Evolutionary conservation across 2,329 filamentous ascomycete genomes (phyloP), one percentile per base, ranked within the genome.

Genomic region (Alternaria hordeiaustralica): DNA sequence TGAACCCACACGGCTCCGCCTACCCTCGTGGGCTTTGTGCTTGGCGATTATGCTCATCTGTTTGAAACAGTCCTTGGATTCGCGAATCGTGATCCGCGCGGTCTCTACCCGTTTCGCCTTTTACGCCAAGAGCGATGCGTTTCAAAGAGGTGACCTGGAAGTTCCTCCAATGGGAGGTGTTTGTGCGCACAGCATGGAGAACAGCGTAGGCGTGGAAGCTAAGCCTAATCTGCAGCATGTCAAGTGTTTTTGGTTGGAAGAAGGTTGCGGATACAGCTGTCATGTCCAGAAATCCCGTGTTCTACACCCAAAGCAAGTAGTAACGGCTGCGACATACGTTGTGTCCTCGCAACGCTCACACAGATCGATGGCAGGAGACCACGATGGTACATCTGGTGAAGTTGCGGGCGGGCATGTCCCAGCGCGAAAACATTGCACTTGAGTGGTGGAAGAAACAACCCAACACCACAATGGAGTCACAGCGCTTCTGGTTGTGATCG

Each of bases 21-120:
- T 33, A 53, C 43, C 60, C 59, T 59, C 47, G 44, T 57, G 53
- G 21, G 13, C 36, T 20, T 33, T 23, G 28, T 6, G 20, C 56
- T 55, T 58, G 56, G 63, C 59, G 36, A 23, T 51, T 41, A 59
- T 36, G 41, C 18, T 67, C 63, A 66, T 65, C 64, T 69, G 64
- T 70, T 66, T 59, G 70, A 71, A 72, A 71, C 70, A 60, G 46
- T 46, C 54, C 56, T 28, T 23, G 66, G 41, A 15, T 41, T 63
- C 63, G 63, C 55, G 55, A 63, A 68, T 66, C 56, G 63, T 20
- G n/a, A 44, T 41, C 53, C 44, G 47, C 50, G 15, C 41, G 41
- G 47, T 44, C 58, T 23, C 50, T 36, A 18, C 61, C 30, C 41
- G 41, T 60, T 63, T 59, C 23, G 41, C 30, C 46, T 55, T 58